Base-by-base conservation (phyloP, 768 basidiomycete species). In the Cystobasidium tubakii region DNA sequence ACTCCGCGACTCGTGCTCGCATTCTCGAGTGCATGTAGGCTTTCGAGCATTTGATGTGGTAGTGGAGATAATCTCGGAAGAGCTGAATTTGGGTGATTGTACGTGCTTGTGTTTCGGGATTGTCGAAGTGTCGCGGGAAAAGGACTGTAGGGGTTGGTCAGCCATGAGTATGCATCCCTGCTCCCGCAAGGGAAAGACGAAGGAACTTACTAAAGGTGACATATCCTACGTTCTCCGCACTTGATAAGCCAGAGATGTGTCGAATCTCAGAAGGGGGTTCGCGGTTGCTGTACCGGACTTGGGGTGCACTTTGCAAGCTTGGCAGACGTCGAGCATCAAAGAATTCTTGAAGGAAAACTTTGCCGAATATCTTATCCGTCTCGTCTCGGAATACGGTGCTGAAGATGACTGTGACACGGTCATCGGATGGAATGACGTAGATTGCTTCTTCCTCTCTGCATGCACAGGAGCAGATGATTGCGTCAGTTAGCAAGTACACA, bases 341-440 rank as follows among this genome's bases (percentile, higher is more conserved):
- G 78, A 99, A 99, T 88, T 98, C 96, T 92, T 98, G 96, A 66
- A 99, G 83, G 84, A 99, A 99, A n/a, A 98, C 89, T 81, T 92
- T 94, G 17, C 96, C 96, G 81, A 92, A 92, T 63, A 97, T 91
- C 67, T 93, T 87, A 82, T 99, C 96, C 0, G 95, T 96, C 82
- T 99, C 96, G 79, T 98, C 96, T 77, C 89, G 86, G 84, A 99
- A 99, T 63, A 96, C 86, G 23, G 96, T 99, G 1, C 91, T 93
- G 83, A 99, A 98, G 79, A 97, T 90, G 73, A 97, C 91, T 0
- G 96, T 98, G 65, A 99, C 95, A 75, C 96, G 90, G 84, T 99
- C 96, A 57, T 87, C 86, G 50, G 90, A 88, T 1, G 96, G 92
- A 79, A 91, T 91, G 50, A 99, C 86, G 80, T 92, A 98, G 81